A percentile compares a stretch with the other conserved stretches of the same genome.
These are phyloP conservation scores for Aechmea fasciata DNA, from an alignment of 176 grass and related monocot species.

Conservation along the genomic window DNA sequence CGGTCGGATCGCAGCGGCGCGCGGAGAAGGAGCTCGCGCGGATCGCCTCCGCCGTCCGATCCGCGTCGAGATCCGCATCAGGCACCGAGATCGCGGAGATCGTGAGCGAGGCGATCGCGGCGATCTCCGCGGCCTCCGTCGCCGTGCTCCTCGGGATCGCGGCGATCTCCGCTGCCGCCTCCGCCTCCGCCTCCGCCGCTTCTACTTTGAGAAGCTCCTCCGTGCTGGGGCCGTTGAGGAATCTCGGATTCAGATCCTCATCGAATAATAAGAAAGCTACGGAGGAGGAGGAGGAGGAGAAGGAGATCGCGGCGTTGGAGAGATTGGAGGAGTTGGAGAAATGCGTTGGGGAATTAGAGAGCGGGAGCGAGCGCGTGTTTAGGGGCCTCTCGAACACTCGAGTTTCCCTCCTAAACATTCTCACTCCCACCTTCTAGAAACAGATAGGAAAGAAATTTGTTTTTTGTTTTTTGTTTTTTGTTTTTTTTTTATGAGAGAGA, in stretches of 20 bases:
- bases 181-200: conserved; percentile 15
- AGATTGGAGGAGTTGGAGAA: conserved; percentile 20
- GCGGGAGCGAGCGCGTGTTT: conserved; percentile 36
- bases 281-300: conserved; percentile 27
- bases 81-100: conserved; percentile 27
- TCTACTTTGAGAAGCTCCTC: neutral
- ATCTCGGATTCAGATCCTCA: neutral
- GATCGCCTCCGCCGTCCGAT: conserved; percentile 26
- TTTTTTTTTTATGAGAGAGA: too few species aligned
- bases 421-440: conserved; percentile 38
- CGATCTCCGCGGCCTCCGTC: conserved; percentile 13
- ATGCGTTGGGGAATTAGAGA: conserved; percentile 25
- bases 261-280: conserved; percentile 13
- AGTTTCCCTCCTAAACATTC: conserved; percentile 52
- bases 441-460: too few species aligned
- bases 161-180: conserved; percentile 4
- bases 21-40: conserved; percentile 31
- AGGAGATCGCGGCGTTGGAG: neutral
- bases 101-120: conserved; percentile 24
- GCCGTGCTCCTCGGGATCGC: conserved; percentile 18
- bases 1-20: conserved; percentile 16
- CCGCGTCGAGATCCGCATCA: neutral
- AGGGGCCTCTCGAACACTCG: conserved; percentile 33
- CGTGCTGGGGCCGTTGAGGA: conserved; percentile 12
- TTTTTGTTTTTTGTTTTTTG: too few species aligned